phyloP scores from a whole-genome alignment of 306 rosid genomes.

The Vigna unguiculata region DNA sequence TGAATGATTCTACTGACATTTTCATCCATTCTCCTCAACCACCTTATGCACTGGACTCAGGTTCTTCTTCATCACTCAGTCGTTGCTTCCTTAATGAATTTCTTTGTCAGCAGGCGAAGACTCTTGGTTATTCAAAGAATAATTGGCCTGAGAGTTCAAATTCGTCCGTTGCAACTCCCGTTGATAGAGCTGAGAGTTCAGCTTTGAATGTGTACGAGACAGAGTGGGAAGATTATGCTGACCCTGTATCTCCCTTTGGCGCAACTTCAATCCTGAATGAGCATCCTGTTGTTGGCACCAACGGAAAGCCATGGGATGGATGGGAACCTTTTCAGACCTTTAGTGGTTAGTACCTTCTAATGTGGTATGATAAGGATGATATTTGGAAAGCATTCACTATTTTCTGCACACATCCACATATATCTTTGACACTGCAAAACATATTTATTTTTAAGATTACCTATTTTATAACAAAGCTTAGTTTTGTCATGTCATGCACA shows the following conservation, averaged over 20 bases:
- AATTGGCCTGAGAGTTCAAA: constrained; percentile 71
- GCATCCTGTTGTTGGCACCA: constrained; percentile 62
- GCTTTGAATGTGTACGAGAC: constrained; percentile 60
- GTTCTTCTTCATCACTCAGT: constrained; percentile 65
- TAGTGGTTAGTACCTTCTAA: constrained; percentile 61
- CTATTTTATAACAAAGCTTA: not conserved
- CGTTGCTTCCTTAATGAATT: constrained; percentile 84
- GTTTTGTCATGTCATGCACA: not conserved
- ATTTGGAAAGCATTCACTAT: constrained; percentile 6
- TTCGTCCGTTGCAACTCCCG: constrained; percentile 71
- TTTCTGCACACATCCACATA: not conserved
- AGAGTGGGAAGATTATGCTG: constrained; percentile 74
- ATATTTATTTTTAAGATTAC: not conserved
- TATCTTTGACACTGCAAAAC: constrained; percentile 16
- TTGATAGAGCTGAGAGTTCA: constrained; percentile 62
- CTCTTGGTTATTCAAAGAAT: constrained; percentile 59
- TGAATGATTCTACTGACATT: constrained; percentile 71
- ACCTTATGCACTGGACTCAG: constrained; percentile 57
- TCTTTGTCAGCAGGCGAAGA: constrained; percentile 68
- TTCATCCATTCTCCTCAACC: constrained; percentile 68
- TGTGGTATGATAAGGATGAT: constrained; percentile 12
- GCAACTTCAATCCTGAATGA: constrained; percentile 69
- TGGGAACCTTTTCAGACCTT: constrained; percentile 53
- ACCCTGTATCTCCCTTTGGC: constrained; percentile 68
- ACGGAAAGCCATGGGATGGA: constrained; percentile 69